phyloP scores from a whole-genome alignment of 2,329 filamentous ascomycete genomes.

The Botrytis tulipae region DNA sequence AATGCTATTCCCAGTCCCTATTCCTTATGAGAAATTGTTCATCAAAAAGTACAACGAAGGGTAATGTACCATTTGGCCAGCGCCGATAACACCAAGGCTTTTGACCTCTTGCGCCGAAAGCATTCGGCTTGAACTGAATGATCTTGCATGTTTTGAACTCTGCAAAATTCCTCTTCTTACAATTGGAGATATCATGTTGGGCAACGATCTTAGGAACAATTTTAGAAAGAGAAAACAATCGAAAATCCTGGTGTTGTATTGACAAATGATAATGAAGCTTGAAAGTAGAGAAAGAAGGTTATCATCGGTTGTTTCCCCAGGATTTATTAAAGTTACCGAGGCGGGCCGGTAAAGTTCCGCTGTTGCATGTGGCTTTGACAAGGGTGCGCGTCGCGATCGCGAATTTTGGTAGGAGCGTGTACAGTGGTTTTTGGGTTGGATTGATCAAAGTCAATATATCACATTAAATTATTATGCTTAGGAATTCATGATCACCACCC shows the following conservation, averaged over 20 bases:
- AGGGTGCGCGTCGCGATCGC: conserved; percentile 19
- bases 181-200: conserved; percentile 35
- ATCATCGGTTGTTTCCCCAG: conserved; percentile 14
- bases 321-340: conserved; percentile 3
- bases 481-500: not conserved
- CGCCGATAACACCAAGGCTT: conserved; percentile 85
- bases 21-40: not conserved
- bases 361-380: conserved; percentile 15
- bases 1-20: conserved; percentile 95
- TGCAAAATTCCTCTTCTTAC: conserved; percentile 32
- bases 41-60: not conserved
- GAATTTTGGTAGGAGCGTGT: conserved; percentile 24
- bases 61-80: conserved; percentile 81
- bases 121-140: conserved; percentile 68
- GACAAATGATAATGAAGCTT: not conserved
- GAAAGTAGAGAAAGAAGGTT: not conserved
- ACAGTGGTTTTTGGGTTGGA: conserved; percentile 26
- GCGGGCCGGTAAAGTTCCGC: conserved; percentile 11
- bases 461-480: conserved; percentile 7
- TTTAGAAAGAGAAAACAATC: not conserved
- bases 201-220: not conserved
- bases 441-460: not conserved
- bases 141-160: conserved; percentile 40
- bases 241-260: not conserved
- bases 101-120: conserved; percentile 71